Evolutionary conservation across 2,329 filamentous ascomycete species (phyloP).

Genomic region (Massarina eburnea): DNA sequence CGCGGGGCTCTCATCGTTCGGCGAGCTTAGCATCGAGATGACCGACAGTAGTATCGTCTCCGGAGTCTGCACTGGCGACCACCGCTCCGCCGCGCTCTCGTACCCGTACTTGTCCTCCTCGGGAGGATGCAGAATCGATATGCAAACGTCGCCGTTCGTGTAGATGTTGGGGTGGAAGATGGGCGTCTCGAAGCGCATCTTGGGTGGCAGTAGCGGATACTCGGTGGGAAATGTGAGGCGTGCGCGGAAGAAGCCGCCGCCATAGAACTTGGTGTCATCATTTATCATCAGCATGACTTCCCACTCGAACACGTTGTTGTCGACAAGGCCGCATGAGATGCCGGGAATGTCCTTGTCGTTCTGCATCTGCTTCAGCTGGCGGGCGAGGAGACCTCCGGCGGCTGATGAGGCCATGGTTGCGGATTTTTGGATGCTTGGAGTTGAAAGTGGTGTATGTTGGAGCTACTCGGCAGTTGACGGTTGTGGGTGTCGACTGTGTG

Average conservation of each 20-base stretch:
- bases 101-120: conserved; percentile 98
- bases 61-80: conserved; percentile 95
- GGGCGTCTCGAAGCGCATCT: conserved; percentile 92
- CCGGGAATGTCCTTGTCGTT: conserved; percentile 87
- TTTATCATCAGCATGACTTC: conserved; percentile 99
- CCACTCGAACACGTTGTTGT: conserved; percentile 93
- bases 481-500: neutral
- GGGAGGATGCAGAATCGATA: conserved; percentile 95
- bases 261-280: conserved; percentile 91
- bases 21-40: conserved; percentile 97
- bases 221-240: conserved; percentile 94
- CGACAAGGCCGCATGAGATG: conserved; percentile 87
- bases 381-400: conserved; percentile 72
- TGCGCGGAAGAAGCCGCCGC: conserved; percentile 91
- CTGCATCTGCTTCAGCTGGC: conserved; percentile 94
- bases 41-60: conserved; percentile 97
- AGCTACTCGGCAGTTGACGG: too few relatives aligned
- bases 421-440: conserved; percentile 9
- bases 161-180: conserved; percentile 99
- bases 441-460: neutral
- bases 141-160: conserved; percentile 87
- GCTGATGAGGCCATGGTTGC: conserved; percentile 47
- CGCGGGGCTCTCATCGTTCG: conserved; percentile 94
- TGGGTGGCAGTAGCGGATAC: conserved; percentile 93
- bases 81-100: conserved; percentile 92